Conservation (phyloP, 352 stramenopile species). For the Halophytophthora polymorphica region DNA sequence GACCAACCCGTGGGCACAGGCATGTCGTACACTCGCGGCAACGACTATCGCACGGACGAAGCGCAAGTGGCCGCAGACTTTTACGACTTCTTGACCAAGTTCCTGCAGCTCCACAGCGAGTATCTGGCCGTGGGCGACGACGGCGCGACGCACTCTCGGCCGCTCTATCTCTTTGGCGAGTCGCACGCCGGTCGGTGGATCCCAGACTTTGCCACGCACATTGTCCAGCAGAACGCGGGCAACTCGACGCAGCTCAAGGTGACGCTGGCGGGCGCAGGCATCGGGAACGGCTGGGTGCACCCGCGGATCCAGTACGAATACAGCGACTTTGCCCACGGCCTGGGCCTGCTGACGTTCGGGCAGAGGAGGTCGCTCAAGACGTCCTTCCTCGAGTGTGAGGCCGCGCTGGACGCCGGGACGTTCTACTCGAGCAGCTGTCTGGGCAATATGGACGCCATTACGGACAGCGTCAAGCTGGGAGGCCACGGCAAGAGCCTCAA, state of each 20-base stretch:
- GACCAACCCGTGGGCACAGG: conserved; percentile 80
- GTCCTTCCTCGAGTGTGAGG: conserved; percentile 68
- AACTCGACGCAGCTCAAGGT: conserved; percentile 36
- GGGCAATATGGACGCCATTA: conserved; percentile 90
- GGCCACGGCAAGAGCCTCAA: conserved; percentile 70
- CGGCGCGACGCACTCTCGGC: conserved; percentile 45
- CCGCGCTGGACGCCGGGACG: conserved; percentile 63
- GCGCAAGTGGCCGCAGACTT: conserved; percentile 76
- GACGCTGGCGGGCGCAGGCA: conserved; percentile 86
- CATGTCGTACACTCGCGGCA: conserved; percentile 63
- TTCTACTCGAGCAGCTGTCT: conserved; percentile 85
- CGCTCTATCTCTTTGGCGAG: conserved; percentile 95
- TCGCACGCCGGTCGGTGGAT: conserved; percentile 97
- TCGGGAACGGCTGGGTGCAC: conserved; percentile 98
- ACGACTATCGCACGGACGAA: conserved; percentile 53
- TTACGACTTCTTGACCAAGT: conserved; percentile 92
- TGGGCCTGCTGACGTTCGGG: conserved; percentile 88
- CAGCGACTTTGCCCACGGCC: conserved; percentile 90
- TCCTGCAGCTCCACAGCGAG: conserved; percentile 85
- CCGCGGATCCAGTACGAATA: conserved; percentile 96
- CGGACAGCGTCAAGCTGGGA: conserved; percentile 49
- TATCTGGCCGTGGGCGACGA: conserved; percentile 51
- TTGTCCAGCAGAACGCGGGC: conserved; percentile 84
- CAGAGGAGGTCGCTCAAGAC: conserved; percentile 66
- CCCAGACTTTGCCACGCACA: conserved; percentile 92